phyloP scores from a whole-genome alignment of 257 asterid genomes.

The Ajuga chamaepitys region DNA sequence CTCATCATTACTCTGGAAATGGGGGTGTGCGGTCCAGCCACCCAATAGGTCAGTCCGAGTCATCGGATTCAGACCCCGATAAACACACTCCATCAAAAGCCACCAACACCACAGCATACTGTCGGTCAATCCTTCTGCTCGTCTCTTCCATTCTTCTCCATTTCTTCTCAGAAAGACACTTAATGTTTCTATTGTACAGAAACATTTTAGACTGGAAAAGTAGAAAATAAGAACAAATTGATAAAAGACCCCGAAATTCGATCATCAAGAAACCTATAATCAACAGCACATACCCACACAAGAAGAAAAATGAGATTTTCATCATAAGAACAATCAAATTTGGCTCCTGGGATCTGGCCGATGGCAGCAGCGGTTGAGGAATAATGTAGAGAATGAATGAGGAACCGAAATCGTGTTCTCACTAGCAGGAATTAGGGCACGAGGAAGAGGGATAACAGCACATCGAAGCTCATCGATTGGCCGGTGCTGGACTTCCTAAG shows the following conservation, averaged over 20 bases:
- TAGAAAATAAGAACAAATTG: too few relatives aligned
- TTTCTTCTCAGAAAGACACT: too few relatives aligned
- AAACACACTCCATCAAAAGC: conserved; percentile 85
- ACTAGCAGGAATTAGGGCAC: conserved; percentile 8
- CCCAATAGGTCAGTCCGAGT: conserved; percentile 96
- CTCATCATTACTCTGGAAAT: conserved; percentile 73
- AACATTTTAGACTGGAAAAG: too few relatives aligned
- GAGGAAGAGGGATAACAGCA: conserved; percentile 7
- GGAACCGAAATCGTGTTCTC: conserved; percentile 10
- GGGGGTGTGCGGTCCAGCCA: conserved; percentile 95
- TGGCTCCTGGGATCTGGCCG: too few relatives aligned
- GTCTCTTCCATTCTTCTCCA: conserved; percentile 88
- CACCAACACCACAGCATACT: conserved; percentile 73
- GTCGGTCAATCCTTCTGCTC: conserved; percentile 57
- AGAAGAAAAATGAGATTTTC: too few relatives aligned
- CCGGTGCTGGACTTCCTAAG: conserved; percentile 28
- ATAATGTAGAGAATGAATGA: conserved; percentile 12
- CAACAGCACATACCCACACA: too few relatives aligned
- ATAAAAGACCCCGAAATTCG: too few relatives aligned
- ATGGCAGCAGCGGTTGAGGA: conserved; percentile 37
- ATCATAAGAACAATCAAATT: too few relatives aligned
- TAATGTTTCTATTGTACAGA: too few relatives aligned
- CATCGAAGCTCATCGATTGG: conserved; percentile 14
- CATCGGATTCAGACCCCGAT: conserved; percentile 93
- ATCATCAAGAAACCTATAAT: too few relatives aligned